Percentiles rank a stretch among this genome's conserved stretches.
Evolutionary conservation across 495 filamentous ascomycete genomes (phyloP).

Genomic region (Achaetomiella virescens): DNA sequence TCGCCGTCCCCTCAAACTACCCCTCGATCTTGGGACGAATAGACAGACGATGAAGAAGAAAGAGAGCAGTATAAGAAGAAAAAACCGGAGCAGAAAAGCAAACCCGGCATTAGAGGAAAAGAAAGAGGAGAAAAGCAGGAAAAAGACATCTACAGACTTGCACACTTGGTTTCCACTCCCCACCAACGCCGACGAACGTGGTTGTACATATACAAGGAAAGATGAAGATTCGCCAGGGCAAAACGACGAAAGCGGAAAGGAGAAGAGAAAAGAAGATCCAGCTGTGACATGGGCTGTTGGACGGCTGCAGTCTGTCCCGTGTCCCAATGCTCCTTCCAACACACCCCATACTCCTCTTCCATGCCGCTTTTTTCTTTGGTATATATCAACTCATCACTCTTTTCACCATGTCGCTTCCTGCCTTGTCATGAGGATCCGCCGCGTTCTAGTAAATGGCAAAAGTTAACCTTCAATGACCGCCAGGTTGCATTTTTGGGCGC

Average conservation of each 20-base stretch:
- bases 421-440: too few relatives aligned
- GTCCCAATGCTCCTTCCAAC: too few relatives aligned
- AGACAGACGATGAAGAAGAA: neutral
- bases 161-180: neutral
- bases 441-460: too few relatives aligned
- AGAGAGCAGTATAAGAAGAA: neutral
- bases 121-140: neutral
- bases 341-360: too few relatives aligned
- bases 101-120: neutral
- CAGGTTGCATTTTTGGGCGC: too few relatives aligned
- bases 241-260: neutral
- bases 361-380: neutral
- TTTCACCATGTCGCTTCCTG: too few relatives aligned
- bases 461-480: too few relatives aligned
- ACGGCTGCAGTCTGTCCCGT: too few relatives aligned
- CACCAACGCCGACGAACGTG: slow-evolving; percentile 1
- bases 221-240: neutral
- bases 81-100: neutral
- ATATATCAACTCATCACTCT: too few relatives aligned
- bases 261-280: neutral
- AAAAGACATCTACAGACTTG: slow-evolving; percentile 7
- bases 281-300: neutral
- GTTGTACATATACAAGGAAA: slow-evolving; percentile 5
- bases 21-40: neutral
- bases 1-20: too few relatives aligned